phyloP scores from a whole-genome alignment of 352 stramenopile species.

The Pythium pyrilobum region DNA sequence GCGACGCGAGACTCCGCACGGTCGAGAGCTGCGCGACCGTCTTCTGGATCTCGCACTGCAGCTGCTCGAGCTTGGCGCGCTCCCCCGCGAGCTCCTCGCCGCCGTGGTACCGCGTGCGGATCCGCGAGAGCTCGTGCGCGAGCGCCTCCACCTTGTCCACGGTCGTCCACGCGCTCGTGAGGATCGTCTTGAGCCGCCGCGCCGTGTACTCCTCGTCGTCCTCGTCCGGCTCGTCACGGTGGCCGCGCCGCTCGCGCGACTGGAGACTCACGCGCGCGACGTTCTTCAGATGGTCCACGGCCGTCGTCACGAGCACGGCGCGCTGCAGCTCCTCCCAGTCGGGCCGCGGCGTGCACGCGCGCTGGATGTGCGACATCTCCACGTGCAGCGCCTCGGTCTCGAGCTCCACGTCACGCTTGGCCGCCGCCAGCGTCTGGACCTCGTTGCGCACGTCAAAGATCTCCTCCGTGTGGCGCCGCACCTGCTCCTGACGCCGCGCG shows the following conservation, averaged over 20 bases:
- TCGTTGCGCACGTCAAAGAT: conserved; percentile 61
- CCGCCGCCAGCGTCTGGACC: conserved; percentile 27
- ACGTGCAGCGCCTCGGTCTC: conserved; percentile 26
- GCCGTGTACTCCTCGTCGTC: conserved; percentile 28
- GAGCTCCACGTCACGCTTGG: conserved; percentile 17
- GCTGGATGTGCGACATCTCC: conserved; percentile 39
- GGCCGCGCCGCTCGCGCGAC: conserved; percentile 6
- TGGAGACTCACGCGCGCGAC: conserved; percentile 9
- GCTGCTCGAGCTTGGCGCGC: conserved; percentile 46
- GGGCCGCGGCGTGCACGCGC: conserved; percentile 54
- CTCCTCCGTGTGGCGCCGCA: conserved; percentile 41
- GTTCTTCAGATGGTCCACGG: conserved; percentile 34
- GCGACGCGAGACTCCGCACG: conserved; percentile 13
- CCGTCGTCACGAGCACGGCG: conserved; percentile 47
- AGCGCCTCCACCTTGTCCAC: conserved; percentile 60
- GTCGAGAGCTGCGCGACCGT: conserved; percentile 50
- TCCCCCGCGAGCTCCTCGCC: conserved; percentile 42
- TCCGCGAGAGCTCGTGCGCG: conserved; percentile 38
- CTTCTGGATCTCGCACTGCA: conserved; percentile 52
- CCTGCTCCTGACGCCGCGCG: conserved; percentile 21
- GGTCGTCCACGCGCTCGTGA: conserved; percentile 55
- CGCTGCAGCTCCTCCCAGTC: conserved; percentile 57
- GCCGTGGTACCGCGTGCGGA: conserved; percentile 44
- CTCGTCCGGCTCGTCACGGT: conserved; percentile 22
- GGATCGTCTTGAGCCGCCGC: conserved; percentile 33